phyloP scores from a whole-genome alignment of 306 rosid species.

The Prunus kanzakura region DNA sequence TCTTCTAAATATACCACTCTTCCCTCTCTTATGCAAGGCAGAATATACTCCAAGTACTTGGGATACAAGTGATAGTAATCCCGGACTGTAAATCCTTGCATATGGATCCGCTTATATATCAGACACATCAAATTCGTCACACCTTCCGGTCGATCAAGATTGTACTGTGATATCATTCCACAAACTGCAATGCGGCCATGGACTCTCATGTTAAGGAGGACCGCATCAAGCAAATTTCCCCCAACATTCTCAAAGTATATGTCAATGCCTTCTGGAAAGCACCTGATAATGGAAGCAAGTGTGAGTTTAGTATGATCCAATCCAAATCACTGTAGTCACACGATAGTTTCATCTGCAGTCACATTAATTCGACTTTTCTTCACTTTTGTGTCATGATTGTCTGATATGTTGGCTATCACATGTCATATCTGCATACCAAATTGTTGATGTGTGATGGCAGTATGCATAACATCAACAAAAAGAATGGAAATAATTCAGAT shows the following conservation, averaged over 20 bases:
- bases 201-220: conserved; percentile 18
- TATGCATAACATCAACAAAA: too few species aligned
- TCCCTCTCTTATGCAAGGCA: conserved; percentile 14
- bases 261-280: conserved; percentile 21
- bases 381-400: too few species aligned
- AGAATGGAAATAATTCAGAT: too few species aligned
- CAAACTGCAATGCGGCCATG: conserved; percentile 10
- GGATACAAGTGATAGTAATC: conserved; percentile 15
- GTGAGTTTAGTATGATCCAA: neutral
- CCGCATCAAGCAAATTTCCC: neutral
- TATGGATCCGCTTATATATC: neutral
- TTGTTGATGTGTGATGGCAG: too few species aligned
- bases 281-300: neutral
- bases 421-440: too few species aligned
- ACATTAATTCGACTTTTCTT: too few species aligned
- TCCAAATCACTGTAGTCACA: too few species aligned
- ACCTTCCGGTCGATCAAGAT: conserved; percentile 7
- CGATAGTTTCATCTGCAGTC: too few species aligned
- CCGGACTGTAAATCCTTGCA: conserved; percentile 1
- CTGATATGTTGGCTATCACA: too few species aligned
- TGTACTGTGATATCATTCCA: conserved; percentile 19
- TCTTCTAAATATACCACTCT: conserved; percentile 11
- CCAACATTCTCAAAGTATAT: conserved; percentile 22
- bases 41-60: conserved; percentile 8
- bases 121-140: conserved; percentile 9